Evolutionary conservation across 192 early-diverging fungal species (phyloP), one percentile per base, ranked within the genome.

Genomic region (Rhizophagus prolifer): DNA sequence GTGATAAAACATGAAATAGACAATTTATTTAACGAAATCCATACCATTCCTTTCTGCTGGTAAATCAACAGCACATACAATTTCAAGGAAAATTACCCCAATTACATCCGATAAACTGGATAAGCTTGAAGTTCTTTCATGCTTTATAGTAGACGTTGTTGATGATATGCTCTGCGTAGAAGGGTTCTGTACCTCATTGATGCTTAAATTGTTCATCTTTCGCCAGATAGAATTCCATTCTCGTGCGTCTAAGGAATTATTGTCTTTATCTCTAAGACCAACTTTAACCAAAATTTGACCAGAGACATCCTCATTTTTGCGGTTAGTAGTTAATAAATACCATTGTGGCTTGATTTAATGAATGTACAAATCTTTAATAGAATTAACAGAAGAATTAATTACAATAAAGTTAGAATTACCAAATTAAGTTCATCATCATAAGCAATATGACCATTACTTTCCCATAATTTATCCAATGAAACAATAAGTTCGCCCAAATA

Each of bases 401-500:
- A 4, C 28, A 21, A 67, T 23, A 14, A 67, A 41, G 19, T 28
- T 12, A 26, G 3, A 77, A 69, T 77, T 85, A 85, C 81, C 74
- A 86, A 77, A 72, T 90, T 91, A 9, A 77, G 72, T 54, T 84
- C 84, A 73, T 89, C 87, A 58, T 89, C 82, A 75, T 81, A 86
- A 50, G 80, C 80, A 71, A 84, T 84, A 0, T 82, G 76, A 28
- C 72, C 63, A 47, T 82, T 75, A 34, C 80, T 76, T 31, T 54
- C 73, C 76, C 88, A 83, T 36, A 92, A 41, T 21, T 92, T 87
- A 19, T 84, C 74, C 50, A 94, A 82, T 0, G 91, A 83, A 3
- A 94, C 81, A 34, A 73, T 64, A 9, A 90, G 36, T 47, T 88
- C 83, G 1, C 93, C 93, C 83, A 94, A 82, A 79, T 90, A 94